These are phyloP conservation scores for Diaporthe destruens DNA, from an alignment of 2,329 filamentous ascomycete species.

Conservation along the genomic window DNA sequence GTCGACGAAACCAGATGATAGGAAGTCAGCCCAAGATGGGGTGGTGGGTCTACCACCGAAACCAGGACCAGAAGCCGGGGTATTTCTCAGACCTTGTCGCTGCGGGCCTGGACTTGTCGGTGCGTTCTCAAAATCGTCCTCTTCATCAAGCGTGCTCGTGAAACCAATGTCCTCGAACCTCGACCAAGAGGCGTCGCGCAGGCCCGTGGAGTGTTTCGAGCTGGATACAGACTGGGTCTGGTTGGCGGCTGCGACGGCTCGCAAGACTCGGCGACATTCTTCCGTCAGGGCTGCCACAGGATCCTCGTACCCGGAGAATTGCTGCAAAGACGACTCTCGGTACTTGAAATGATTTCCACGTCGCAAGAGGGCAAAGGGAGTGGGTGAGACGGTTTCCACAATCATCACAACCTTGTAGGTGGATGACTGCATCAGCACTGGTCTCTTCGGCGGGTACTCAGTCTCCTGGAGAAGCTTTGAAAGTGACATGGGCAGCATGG, in stretches of 20 bases:
- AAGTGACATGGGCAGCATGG: constrained; percentile 87
- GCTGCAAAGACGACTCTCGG: constrained; percentile 86
- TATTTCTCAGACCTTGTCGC: constrained; percentile 68
- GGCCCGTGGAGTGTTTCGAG: constrained; percentile 77
- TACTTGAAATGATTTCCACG: constrained; percentile 97
- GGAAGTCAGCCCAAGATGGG: constrained; percentile 97
- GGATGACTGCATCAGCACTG: constrained; percentile 79
- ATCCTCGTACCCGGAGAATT: constrained; percentile 90
- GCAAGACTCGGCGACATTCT: constrained; percentile 91
- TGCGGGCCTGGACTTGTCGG: constrained; percentile 48
- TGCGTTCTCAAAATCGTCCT: constrained; percentile 72
- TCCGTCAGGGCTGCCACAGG: constrained; percentile 90
- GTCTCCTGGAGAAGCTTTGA: constrained; percentile 92
- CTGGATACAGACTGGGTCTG: constrained; percentile 80
- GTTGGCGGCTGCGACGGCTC: constrained; percentile 88
- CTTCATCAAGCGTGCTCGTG: constrained; percentile 78
- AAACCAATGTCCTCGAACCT: constrained; percentile 97
- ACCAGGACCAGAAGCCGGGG: constrained; percentile 76
- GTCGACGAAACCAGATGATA: constrained; percentile 92
- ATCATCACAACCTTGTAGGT: constrained; percentile 97
- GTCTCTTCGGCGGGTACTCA: constrained; percentile 89
- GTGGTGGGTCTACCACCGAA: constrained; percentile 84
- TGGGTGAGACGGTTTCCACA: constrained; percentile 93
- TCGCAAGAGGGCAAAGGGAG: constrained; percentile 89
- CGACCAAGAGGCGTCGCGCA: constrained; percentile 93